These are phyloP conservation scores for Heliosperma pusillum DNA, from an alignment of 148 eudicot species.

Conservation along the genomic window DNA sequence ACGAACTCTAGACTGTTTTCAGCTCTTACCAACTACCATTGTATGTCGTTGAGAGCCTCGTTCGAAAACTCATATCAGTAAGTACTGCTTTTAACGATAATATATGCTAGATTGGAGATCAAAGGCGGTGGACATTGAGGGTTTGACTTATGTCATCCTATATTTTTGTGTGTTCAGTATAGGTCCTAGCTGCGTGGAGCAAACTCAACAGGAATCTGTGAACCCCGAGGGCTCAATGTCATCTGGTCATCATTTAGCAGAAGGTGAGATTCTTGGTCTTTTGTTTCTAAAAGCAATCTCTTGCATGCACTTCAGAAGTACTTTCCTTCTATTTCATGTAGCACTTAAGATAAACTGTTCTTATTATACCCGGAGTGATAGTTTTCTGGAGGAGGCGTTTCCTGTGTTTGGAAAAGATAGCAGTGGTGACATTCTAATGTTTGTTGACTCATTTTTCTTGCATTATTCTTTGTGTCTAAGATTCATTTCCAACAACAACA, in stretches of 20 bases:
- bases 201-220: conserved; percentile 4
- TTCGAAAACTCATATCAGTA: too few species aligned
- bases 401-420: background rate
- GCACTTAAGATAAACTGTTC: background rate
- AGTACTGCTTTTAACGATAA: background rate
- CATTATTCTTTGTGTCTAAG: conserved; percentile 1
- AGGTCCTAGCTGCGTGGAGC: background rate
- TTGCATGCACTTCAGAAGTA: too few species aligned
- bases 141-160: background rate
- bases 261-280: background rate
- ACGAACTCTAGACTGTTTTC: too few species aligned
- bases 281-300: background rate
- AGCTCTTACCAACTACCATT: too few species aligned
- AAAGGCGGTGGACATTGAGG: background rate
- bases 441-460: background rate
- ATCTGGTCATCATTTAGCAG: background rate
- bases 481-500: background rate
- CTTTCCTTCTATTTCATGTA: too few species aligned
- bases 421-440: background rate
- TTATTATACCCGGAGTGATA: background rate
- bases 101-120: background rate
- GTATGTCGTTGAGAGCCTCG: too few species aligned
- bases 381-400: background rate
- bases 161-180: conserved; percentile 2
- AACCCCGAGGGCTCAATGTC: background rate